Evolutionary conservation across 2,329 filamentous ascomycete genomes (phyloP).

Genomic region (Verticillium alfalfae): DNA sequence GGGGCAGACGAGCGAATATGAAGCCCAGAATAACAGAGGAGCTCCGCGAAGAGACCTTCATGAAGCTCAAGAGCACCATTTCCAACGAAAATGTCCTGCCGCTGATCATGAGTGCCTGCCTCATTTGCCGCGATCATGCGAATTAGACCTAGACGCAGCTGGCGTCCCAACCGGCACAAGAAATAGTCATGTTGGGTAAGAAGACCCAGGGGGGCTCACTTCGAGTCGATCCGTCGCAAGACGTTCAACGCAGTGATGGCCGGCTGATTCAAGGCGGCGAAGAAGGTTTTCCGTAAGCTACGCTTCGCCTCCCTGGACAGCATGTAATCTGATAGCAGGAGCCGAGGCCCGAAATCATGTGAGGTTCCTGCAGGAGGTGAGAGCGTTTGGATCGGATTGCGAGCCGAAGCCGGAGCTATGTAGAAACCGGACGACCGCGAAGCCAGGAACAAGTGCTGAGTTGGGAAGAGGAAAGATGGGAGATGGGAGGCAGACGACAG

Average conservation of each 20-base stretch:
- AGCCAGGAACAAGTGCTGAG: not conserved
- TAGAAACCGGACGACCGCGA: not conserved
- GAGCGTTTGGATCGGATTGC: not conserved
- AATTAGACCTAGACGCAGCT: not conserved
- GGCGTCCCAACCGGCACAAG: not conserved
- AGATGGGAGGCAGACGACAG: too few species aligned
- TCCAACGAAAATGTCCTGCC: not conserved
- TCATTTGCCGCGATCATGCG: not conserved
- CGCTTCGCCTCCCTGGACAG: not conserved
- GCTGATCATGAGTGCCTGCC: not conserved
- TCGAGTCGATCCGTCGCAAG: not conserved
- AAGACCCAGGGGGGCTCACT: not conserved
- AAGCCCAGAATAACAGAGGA: not conserved
- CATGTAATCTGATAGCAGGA: not conserved
- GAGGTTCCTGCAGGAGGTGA: not conserved
- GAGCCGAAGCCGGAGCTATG: not conserved
- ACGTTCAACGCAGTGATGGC: not conserved
- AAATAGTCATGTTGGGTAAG: not conserved
- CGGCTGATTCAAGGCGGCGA: not conserved
- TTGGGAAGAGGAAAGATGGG: too few species aligned
- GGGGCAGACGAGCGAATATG: too few species aligned
- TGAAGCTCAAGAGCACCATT: not conserved
- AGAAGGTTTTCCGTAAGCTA: not conserved
- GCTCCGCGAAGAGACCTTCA: not conserved
- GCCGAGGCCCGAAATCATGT: not conserved